Conservation (phyloP, 768 basidiomycete species). For the Suillus lakei region DNA sequence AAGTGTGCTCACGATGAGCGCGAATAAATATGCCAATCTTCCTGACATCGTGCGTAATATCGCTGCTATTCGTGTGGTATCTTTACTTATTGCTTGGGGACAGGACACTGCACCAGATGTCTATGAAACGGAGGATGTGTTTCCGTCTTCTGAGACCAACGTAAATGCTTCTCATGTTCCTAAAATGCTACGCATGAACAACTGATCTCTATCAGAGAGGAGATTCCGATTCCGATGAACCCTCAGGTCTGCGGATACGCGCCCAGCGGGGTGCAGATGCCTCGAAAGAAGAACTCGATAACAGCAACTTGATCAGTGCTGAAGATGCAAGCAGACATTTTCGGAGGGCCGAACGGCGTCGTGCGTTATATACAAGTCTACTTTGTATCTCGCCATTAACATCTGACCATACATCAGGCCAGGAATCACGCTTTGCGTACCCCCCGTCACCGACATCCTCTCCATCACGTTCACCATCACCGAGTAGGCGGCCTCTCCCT, state of each 20-base stretch:
- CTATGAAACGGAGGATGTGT: slow-evolving; percentile 88
- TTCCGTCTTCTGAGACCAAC: slow-evolving; percentile 54
- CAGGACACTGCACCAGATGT: slow-evolving; percentile 92
- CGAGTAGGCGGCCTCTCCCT: slow-evolving; percentile 49
- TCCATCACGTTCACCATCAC: slow-evolving; percentile 35
- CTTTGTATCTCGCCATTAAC: not conserved
- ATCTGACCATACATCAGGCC: slow-evolving; percentile 42
- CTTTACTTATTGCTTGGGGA: slow-evolving; percentile 12
- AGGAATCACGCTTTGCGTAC: slow-evolving; percentile 67
- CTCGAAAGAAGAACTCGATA: slow-evolving; percentile 69
- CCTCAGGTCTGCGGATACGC: slow-evolving; percentile 42
- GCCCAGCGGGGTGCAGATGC: slow-evolving; percentile 38
- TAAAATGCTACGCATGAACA: not conserved
- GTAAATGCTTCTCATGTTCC: slow-evolving; percentile 41
- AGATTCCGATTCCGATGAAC: slow-evolving; percentile 73
- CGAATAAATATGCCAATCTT: slow-evolving; percentile 82
- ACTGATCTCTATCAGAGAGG: slow-evolving; percentile 47
- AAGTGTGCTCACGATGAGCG: slow-evolving; percentile 48
- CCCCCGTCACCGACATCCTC: slow-evolving; percentile 65
- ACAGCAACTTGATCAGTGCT: slow-evolving; percentile 61
- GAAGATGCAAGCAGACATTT: slow-evolving; percentile 76
- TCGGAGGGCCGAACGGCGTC: slow-evolving; percentile 68
- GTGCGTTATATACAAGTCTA: slow-evolving; percentile 36
- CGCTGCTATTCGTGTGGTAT: not conserved
- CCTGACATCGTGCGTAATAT: slow-evolving; percentile 82